Evolutionary conservation across 2,329 filamentous ascomycete genomes (phyloP).

Genomic region (Colletotrichum lini): DNA sequence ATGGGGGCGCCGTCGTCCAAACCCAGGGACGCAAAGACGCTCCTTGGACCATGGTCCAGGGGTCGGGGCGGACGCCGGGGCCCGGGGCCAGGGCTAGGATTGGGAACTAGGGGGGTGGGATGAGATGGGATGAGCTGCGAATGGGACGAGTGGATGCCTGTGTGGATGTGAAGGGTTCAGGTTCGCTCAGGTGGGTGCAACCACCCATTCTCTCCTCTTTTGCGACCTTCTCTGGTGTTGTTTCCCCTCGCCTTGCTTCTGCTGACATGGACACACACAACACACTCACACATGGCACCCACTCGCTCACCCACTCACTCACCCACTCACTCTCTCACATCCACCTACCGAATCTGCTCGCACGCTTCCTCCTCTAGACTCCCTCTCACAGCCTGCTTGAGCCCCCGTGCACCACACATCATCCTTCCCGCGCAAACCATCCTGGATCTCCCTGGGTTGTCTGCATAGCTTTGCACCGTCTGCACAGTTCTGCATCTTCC

Average conservation of each 20-base stretch:
- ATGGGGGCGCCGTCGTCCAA: constrained; percentile 38
- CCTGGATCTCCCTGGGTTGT: background rate
- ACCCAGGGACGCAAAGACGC: constrained; percentile 41
- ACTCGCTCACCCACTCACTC: too few relatives aligned
- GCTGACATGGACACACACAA: constrained; percentile 13
- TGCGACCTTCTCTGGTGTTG: constrained; percentile 6
- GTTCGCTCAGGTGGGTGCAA: constrained; percentile 40
- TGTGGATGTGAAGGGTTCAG: constrained; percentile 42
- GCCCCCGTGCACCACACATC: background rate
- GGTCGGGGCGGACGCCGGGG: constrained; percentile 19
- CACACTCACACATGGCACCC: background rate
- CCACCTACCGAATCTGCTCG: constrained; percentile 12
- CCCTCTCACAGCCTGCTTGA: constrained; percentile 19
- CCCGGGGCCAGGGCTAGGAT: constrained; percentile 12
- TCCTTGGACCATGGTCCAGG: constrained; percentile 42
- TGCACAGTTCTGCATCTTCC: too few relatives aligned
- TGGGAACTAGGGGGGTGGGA: constrained; percentile 27
- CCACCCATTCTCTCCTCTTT: constrained; percentile 22
- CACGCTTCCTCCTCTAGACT: background rate
- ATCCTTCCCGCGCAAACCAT: constrained; percentile 1
- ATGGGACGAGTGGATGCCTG: constrained; percentile 36
- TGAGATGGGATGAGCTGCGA: constrained; percentile 27
- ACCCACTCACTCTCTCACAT: background rate
- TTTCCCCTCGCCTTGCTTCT: background rate
- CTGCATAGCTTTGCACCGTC: constrained; percentile 1